phyloP scores from a whole-genome alignment of 495 filamentous ascomycete genomes.

The Penicillium diatomitis region DNA sequence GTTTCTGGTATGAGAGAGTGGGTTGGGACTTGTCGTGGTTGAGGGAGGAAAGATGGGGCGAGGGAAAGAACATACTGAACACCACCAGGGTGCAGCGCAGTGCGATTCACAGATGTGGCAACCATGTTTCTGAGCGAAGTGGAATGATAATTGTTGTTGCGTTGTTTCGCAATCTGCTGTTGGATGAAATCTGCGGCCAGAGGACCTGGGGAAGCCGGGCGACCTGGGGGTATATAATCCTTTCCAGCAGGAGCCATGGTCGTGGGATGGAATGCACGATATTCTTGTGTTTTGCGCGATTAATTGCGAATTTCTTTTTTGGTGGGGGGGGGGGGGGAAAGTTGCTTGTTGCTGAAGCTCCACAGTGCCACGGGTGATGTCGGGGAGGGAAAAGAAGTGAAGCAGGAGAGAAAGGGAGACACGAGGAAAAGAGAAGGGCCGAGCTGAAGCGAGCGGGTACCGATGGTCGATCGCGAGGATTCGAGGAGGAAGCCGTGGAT shows the following conservation, averaged over 20 bases:
- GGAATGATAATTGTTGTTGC: slow-evolving; percentile 56
- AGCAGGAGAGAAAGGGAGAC: too few relatives aligned
- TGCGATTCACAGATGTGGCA: slow-evolving; percentile 77
- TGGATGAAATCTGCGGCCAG: slow-evolving; percentile 48
- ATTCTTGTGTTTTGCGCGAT: slow-evolving; percentile 22
- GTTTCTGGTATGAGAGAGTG: too few relatives aligned
- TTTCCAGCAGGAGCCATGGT: slow-evolving; percentile 32
- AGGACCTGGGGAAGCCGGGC: slow-evolving; percentile 41
- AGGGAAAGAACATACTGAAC: slow-evolving; percentile 60
- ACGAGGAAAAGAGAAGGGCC: slow-evolving; percentile 4
- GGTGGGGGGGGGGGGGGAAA: too few relatives aligned
- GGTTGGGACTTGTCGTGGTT: too few relatives aligned
- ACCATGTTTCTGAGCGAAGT: slow-evolving; percentile 54
- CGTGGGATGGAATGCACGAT: slow-evolving; percentile 17
- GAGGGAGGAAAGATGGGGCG: slow-evolving; percentile 2
- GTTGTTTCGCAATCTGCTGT: slow-evolving; percentile 52
- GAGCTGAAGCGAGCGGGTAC: slow-evolving; percentile 24
- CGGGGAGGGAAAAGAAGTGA: slow-evolving; percentile 14
- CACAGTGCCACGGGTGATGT: slow-evolving; percentile 41
- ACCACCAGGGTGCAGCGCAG: slow-evolving; percentile 80
- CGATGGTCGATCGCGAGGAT: slow-evolving; percentile 16
- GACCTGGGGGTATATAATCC: slow-evolving; percentile 38
- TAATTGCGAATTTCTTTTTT: background rate
- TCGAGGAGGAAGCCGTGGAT: slow-evolving; percentile 18
- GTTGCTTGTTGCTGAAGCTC: slow-evolving; percentile 10